phyloP scores from a whole-genome alignment of 2,329 filamentous ascomycete genomes.

The Nemania bipapillata region DNA sequence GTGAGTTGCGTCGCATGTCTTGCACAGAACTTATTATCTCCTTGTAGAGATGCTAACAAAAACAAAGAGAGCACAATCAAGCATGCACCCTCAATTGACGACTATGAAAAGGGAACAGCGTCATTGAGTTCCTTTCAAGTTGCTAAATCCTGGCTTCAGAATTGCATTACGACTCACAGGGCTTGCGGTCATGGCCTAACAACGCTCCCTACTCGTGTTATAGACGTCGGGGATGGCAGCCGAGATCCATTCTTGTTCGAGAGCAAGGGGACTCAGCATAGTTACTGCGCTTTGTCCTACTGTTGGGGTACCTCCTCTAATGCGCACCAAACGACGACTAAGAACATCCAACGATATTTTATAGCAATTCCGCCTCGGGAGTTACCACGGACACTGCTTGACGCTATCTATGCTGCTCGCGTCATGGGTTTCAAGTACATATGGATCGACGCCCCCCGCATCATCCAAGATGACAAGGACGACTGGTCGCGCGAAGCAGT shows the following conservation, averaged over 20 bases:
- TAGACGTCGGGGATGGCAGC: constrained; percentile 3
- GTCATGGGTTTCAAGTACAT: constrained; percentile 15
- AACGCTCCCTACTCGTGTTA: constrained; percentile 2
- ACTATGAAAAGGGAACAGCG: constrained; percentile 7
- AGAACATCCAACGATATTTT: neutral
- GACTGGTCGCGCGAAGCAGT: constrained; percentile 19
- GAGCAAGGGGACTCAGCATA: constrained; percentile 4
- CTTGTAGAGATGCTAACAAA: neutral
- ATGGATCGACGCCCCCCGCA: constrained; percentile 23
- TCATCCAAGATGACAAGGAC: constrained; percentile 22
- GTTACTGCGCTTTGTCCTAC: constrained; percentile 12
- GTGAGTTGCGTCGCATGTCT: neutral
- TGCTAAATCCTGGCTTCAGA: constrained; percentile 7
- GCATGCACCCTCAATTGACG: neutral
- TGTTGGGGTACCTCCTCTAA: constrained; percentile 11
- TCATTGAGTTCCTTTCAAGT: constrained; percentile 12
- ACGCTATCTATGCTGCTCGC: constrained; percentile 14
- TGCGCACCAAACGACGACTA: neutral
- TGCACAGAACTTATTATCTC: neutral
- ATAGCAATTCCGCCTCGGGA: neutral
- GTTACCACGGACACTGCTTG: constrained; percentile 5
- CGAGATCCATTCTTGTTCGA: constrained; percentile 12
- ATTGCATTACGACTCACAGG: neutral
- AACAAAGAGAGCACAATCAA: constrained; percentile 2
- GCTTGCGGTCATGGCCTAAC: neutral